Base-by-base conservation (phyloP, 2,329 filamentous ascomycete species). In the Cercospora sp. region DNA sequence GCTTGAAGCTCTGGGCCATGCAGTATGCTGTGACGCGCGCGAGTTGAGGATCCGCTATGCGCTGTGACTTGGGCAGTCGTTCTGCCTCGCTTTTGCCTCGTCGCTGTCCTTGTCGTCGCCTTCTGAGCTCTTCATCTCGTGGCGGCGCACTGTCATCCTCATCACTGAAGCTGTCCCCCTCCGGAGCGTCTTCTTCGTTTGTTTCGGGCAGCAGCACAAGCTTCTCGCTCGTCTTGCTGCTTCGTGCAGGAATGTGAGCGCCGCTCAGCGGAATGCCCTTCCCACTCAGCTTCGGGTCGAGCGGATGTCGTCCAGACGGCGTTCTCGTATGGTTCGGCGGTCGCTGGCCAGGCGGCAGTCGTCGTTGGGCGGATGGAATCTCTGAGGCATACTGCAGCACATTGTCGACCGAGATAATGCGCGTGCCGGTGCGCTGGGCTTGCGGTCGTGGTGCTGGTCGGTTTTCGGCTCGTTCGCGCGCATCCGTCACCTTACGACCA, bases 181-280 rank as follows among this genome's bases (percentile, higher is more conserved):
- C 85, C 13, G 80, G 79, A 12, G 79, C 79, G 4, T 77, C 77
- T 28, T 86, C 86, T 59, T 85, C 83, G 3, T 84, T 84, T 1
- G 93, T 91, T 77, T 97, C 94, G 0, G 95, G 95, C 13, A 99
- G 85, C 39, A 98, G 84, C 0, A 99, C 95, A n/a, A 99, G 85
- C 81, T 98, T 98, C 82, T 98, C 93, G 79, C 92, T 97, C 71
- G 96, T 90, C 80, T 98, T 97, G 30, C 93, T 96, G 42, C 93
- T 96, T 63, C 95, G 87, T 5, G 92, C 90, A 0, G 94, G 95
- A 72, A 97, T 84, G 71, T 87, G 85, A 13, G 73, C 70, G n/a
- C 67, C 69, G 23, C 67, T 70, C 55, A 74, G 30, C 3, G 74
- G 72, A 3, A 75, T 71, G 10, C 87, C 79, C 81, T 86, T 83